Percentiles rank a stretch among this genome's conserved stretches.
Evolutionary conservation across 1,284 basidiomycete species (phyloP).

Genomic region (Puccinia sorghi): DNA sequence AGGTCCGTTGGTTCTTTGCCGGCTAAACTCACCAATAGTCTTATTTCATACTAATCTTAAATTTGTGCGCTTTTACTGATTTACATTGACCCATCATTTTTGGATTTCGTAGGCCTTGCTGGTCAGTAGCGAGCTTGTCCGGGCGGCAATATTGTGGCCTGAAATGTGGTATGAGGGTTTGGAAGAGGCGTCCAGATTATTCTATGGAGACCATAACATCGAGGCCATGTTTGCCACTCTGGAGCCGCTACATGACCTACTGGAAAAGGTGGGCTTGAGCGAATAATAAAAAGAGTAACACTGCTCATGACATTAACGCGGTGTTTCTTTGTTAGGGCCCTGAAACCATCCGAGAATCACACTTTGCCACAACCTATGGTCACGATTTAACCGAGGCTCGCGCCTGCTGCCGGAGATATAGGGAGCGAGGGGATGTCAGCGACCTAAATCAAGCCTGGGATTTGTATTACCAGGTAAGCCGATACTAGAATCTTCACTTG

Average conservation of each 20-base stretch:
- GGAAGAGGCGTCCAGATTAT: constrained; percentile 94
- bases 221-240: constrained; percentile 95
- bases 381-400: constrained; percentile 91
- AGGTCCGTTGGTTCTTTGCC: constrained; percentile 62
- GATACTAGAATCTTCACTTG: not conserved
- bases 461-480: constrained; percentile 77
- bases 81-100: not conserved
- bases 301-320: not conserved
- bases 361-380: constrained; percentile 92
- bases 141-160: constrained; percentile 98
- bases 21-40: not conserved
- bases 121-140: constrained; percentile 92
- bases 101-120: constrained; percentile 69
- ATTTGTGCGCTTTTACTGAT: not conserved
- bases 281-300: not conserved
- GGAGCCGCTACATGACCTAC: constrained; percentile 88
- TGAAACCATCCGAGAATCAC: constrained; percentile 89
- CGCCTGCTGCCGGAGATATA: constrained; percentile 84
- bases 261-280: constrained; percentile 71
- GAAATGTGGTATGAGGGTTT: constrained; percentile 99
- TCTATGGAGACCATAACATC: constrained; percentile 98
- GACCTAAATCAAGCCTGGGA: constrained; percentile 99
- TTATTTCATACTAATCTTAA: not conserved
- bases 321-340: constrained; percentile 68
- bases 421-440: constrained; percentile 78